These are phyloP conservation scores for Eremochloa ophiuroides DNA, from an alignment of 176 grass and related monocot genomes.

Conservation along the genomic window DNA sequence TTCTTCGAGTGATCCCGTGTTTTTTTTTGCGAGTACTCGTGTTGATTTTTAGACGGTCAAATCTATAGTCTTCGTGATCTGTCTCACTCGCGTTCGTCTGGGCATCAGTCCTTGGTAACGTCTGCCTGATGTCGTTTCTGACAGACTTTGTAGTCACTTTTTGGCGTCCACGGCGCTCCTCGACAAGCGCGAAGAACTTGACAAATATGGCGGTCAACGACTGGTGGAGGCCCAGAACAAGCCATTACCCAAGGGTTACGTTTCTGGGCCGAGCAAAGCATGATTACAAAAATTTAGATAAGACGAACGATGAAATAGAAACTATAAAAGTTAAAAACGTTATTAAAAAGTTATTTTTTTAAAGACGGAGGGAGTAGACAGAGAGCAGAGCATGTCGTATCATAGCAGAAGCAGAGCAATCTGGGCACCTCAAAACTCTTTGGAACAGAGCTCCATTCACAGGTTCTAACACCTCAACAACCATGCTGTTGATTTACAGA, in stretches of 20 bases:
- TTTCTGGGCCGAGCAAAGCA: neutral
- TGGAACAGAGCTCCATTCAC: too few species aligned
- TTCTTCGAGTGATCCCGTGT: neutral
- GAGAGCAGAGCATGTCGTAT: too few species aligned
- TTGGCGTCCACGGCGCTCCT: neutral
- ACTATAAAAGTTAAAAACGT: too few species aligned
- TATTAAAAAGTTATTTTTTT: too few species aligned
- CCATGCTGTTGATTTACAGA: too few species aligned
- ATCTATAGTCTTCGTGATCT: neutral
- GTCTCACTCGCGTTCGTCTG: neutral
- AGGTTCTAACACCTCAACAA: too few species aligned
- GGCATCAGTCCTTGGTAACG: neutral
- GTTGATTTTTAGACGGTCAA: neutral
- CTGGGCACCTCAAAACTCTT: too few species aligned
- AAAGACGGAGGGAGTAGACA: too few species aligned
- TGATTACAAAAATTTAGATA: too few species aligned
- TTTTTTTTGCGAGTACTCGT: too few species aligned
- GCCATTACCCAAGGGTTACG: neutral
- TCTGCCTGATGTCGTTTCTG: neutral
- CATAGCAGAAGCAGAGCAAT: too few species aligned
- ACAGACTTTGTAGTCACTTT: neutral
- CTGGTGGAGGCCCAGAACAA: neutral
- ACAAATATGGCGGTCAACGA: neutral
- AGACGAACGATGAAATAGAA: too few species aligned
- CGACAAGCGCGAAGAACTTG: neutral